A percentile compares a stretch with the other conserved stretches of the same genome.
phyloP scores from a whole-genome alignment of 2,329 filamentous ascomycete species.

The Cladosporium sp. region DNA sequence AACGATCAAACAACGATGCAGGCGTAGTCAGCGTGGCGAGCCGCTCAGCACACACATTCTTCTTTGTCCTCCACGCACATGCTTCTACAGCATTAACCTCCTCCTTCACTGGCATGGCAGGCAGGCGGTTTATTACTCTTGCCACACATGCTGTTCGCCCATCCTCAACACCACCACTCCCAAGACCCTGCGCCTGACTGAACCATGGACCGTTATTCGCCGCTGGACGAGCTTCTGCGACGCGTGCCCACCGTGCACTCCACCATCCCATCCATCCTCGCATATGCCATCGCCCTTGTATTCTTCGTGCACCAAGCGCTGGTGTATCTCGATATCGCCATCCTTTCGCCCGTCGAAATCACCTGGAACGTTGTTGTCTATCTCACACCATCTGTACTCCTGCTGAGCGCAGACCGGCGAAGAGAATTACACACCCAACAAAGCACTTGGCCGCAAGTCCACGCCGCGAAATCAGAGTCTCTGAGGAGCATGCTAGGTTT shows the following conservation, averaged over 20 bases:
- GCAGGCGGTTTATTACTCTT: constrained; percentile 3
- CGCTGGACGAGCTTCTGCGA: constrained; percentile 26
- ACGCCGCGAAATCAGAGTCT: constrained; percentile 43
- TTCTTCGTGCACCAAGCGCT: constrained; percentile 38
- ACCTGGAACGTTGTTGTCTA: constrained; percentile 65
- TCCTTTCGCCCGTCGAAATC: constrained; percentile 50
- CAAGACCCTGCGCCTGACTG: constrained; percentile 17
- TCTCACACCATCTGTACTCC: constrained; percentile 57
- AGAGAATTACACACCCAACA: constrained; percentile 33
- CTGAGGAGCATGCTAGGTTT: constrained; percentile 43
- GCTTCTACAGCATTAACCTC: not conserved
- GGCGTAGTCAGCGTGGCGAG: not conserved
- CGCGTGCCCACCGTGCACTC: constrained; percentile 26
- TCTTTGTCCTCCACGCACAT: constrained; percentile 8
- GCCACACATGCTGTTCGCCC: constrained; percentile 14
- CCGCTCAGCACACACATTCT: constrained; percentile 24
- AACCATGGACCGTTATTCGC: constrained; percentile 31
- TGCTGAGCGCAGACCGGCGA: constrained; percentile 57
- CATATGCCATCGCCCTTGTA: constrained; percentile 32
- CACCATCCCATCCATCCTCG: constrained; percentile 24
- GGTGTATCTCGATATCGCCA: constrained; percentile 33
- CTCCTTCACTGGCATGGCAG: not conserved
- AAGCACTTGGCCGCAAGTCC: constrained; percentile 35
- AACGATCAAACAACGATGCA: not conserved
- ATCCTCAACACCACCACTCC: not conserved